These are phyloP conservation scores for Pseudogymnoascus sp. DNA, from an alignment of 2,329 filamentous ascomycete genomes.

Conservation along the genomic window DNA sequence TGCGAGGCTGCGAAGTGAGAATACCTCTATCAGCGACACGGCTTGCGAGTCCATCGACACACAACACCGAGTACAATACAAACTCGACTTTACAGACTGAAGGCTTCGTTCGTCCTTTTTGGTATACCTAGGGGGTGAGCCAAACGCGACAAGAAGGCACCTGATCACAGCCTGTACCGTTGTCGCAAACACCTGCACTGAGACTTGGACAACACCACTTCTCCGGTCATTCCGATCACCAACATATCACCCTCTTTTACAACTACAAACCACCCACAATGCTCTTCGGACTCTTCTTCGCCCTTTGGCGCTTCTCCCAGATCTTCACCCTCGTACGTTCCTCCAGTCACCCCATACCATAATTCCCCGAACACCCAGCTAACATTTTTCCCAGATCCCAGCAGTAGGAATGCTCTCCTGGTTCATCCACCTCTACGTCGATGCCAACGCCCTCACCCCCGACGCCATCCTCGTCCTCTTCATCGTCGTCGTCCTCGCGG, in stretches of 20 bases:
- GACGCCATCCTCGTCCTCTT: slow-evolving; percentile 58
- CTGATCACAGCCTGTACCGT: not conserved
- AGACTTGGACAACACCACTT: not conserved
- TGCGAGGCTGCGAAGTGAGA: not conserved
- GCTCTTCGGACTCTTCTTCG: slow-evolving; percentile 56
- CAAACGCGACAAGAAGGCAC: not conserved
- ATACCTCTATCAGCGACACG: not conserved
- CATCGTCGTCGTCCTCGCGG: slow-evolving; percentile 56
- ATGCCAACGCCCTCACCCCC: slow-evolving; percentile 50
- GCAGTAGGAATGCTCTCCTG: slow-evolving; percentile 59
- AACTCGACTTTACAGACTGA: not conserved
- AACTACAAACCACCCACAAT: slow-evolving; percentile 24
- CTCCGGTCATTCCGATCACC: not conserved
- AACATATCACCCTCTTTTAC: not conserved
- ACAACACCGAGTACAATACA: not conserved
- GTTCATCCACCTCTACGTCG: slow-evolving; percentile 54
- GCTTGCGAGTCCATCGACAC: not conserved
- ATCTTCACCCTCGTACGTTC: slow-evolving; percentile 54
- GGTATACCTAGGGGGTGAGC: not conserved
- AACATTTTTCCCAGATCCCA: slow-evolving; percentile 43
- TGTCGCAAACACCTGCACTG: not conserved
- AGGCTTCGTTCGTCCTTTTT: not conserved
- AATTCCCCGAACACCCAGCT: not conserved
- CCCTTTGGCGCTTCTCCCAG: slow-evolving; percentile 53
- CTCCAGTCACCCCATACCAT: not conserved